Conservation (phyloP, 2,329 filamentous ascomycete species). For the Aspergillus jensenii region DNA sequence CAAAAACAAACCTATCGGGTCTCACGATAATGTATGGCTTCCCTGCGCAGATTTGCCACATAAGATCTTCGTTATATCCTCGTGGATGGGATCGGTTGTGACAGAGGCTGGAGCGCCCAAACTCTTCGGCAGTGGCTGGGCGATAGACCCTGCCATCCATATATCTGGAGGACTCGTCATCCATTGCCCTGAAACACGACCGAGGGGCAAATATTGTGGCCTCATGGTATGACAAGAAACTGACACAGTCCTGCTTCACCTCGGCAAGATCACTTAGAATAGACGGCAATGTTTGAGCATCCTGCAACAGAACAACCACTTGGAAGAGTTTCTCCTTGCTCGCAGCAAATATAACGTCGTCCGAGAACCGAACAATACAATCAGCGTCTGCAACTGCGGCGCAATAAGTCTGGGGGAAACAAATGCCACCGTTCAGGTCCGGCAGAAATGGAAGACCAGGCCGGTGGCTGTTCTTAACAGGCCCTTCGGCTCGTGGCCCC, state of each 20-base stretch:
- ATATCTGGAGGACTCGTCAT: no score
- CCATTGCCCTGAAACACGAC: neutral
- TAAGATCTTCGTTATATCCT: conserved; percentile 27
- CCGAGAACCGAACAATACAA: conserved; percentile 25
- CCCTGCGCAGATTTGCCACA: conserved; percentile 20
- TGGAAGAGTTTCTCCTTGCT: conserved; percentile 32
- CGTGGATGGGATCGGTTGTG: conserved; percentile 25
- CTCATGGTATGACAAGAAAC: neutral
- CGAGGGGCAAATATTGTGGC: neutral
- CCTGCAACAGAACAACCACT: conserved; percentile 12
- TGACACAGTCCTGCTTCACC: neutral
- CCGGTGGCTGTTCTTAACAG: conserved; percentile 28
- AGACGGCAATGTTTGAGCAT: neutral
- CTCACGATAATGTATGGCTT: conserved; percentile 31
- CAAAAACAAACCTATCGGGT: conserved; percentile 36
- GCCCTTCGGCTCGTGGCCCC: conserved; percentile 29
- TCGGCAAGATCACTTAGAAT: neutral
- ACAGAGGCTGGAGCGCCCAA: conserved; percentile 27
- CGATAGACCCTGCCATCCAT: neutral
- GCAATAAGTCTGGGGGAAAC: conserved; percentile 36
- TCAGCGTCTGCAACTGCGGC: neutral
- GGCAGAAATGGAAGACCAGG: conserved; percentile 34
- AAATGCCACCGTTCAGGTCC: conserved; percentile 28
- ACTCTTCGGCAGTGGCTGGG: conserved; percentile 30
- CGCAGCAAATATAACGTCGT: conserved; percentile 32